Evolutionary conservation across 495 filamentous ascomycete genomes (phyloP), one percentile per base, ranked within the genome.

Genomic region (Halenospora varia): DNA sequence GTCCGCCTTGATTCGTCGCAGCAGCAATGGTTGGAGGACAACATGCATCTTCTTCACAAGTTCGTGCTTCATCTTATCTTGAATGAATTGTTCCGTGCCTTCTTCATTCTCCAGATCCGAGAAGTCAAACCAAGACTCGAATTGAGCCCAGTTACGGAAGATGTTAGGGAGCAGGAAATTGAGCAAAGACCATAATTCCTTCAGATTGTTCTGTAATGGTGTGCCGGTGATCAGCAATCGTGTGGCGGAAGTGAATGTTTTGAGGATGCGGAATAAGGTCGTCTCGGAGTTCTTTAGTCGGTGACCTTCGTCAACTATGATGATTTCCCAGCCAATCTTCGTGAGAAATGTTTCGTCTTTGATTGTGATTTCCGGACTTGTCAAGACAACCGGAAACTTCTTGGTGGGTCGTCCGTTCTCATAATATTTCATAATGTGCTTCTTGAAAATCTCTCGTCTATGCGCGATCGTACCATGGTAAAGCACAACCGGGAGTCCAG

Each of bases 301-400:
- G 68, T 98, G 94, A 1, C 94, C 94, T 73, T 98, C 94, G 65
- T 98, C 94, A 66, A 98, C 96, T 63, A 97, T 90, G 64, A 98
- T 96, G 68, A 95, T 96, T 51, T 92, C 89, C 94, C 94, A 98
- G 22, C 88, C 84, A 60, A 93, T 94, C 57, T 86, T 83, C 25
- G 82, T 78, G 3, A 98, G 73, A 47, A 81, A 83, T 53, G 88
- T 89, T 6, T 87, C 82, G 68, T 98, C 94, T 62, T 89, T 88
- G 74, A 98, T 88, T 52, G 92, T 89, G 62, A 98, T 96, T 68
- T 98, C 94, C 62, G 97, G 97, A 22, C 84, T 92, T 2, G 94
- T 98, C 66, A 90, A 92, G 2, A 97, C 84, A 10, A 98, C 84
- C 0, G 94, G 94, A 58, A 97, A 98, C 25, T 85, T 81, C 45